Evolutionary conservation across 2,329 filamentous ascomycete species (phyloP).

Genomic region (Mariannaea sp.): DNA sequence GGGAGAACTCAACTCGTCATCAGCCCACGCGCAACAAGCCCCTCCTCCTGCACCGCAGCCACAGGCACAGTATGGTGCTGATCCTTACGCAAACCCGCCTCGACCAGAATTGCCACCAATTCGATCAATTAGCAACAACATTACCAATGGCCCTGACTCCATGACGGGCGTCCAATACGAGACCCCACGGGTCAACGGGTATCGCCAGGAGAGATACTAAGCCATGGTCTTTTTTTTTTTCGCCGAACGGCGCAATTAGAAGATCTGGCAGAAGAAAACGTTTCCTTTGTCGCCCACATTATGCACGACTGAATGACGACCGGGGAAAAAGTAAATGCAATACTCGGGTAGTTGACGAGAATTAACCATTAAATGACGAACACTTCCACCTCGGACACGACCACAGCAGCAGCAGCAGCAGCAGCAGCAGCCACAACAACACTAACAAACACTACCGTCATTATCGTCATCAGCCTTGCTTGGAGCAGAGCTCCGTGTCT

Average conservation of each 20-base stretch:
- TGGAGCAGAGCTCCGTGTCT: conserved; percentile 25
- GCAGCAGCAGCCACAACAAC: too few relatives aligned
- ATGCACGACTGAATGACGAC: conserved; percentile 36
- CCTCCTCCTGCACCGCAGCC: conserved; percentile 29
- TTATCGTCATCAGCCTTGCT: conserved; percentile 12
- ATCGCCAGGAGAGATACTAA: conserved; percentile 48
- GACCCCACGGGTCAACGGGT: conserved; percentile 52
- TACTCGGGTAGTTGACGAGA: conserved; percentile 21
- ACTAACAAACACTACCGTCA: too few relatives aligned
- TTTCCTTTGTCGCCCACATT: conserved; percentile 30
- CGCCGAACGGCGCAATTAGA: too few relatives aligned
- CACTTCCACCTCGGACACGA: conserved; percentile 7
- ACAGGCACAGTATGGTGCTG: conserved; percentile 36
- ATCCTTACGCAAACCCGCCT: conserved; percentile 41
- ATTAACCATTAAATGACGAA: conserved; percentile 22
- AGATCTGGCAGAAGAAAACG: background rate
- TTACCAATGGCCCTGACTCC: conserved; percentile 56
- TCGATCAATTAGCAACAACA: conserved; percentile 53
- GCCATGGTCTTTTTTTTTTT: background rate
- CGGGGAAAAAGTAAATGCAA: conserved; percentile 32
- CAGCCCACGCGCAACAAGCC: conserved; percentile 34
- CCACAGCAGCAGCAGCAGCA: conserved; percentile 14
- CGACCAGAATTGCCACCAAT: conserved; percentile 62
- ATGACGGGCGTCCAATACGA: conserved; percentile 72
- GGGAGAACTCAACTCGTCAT: conserved; percentile 38